These are phyloP conservation scores for Clitopilus passeckerianus DNA, from an alignment of 768 basidiomycete genomes.

Conservation along the genomic window DNA sequence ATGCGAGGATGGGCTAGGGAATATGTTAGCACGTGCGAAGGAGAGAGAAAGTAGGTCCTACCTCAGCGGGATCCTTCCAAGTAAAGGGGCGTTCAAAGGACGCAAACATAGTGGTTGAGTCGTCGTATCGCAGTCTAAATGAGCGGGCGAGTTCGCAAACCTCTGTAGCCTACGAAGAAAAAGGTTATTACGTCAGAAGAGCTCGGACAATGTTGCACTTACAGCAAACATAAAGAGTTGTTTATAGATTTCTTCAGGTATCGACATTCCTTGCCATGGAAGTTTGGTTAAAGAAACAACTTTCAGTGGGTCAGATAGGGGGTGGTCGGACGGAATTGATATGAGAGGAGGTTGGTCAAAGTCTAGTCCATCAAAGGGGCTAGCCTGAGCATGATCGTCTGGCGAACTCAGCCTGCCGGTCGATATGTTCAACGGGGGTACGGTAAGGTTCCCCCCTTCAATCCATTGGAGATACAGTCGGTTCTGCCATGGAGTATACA, in stretches of 20 bases:
- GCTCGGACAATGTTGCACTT: not conserved
- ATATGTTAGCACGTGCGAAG: not conserved
- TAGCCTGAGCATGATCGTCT: not conserved
- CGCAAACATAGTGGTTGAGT: not conserved
- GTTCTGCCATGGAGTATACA: conserved; percentile 28
- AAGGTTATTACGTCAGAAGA: not conserved
- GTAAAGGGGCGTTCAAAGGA: conserved; percentile 26
- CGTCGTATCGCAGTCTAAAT: not conserved
- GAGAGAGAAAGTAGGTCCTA: conserved; percentile 14
- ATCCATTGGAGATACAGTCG: conserved; percentile 29
- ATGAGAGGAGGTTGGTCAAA: not conserved
- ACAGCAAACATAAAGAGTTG: not conserved
- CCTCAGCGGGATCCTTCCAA: conserved; percentile 53
- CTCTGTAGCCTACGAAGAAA: not conserved
- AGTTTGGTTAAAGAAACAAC: not conserved
- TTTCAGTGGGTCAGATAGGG: not conserved
- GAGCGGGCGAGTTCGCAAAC: not conserved
- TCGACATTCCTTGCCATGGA: not conserved
- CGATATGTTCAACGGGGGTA: conserved; percentile 22
- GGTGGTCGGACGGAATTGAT: conserved; percentile 1
- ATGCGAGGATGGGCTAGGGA: conserved; percentile 23
- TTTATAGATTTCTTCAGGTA: not conserved
- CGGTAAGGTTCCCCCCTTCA: conserved; percentile 18
- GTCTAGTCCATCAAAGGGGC: not conserved
- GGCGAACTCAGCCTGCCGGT: conserved; percentile 1